Evolutionary conservation across 805 yeast species (phyloP).

Genomic region (Sugiyamaella floridensis): DNA sequence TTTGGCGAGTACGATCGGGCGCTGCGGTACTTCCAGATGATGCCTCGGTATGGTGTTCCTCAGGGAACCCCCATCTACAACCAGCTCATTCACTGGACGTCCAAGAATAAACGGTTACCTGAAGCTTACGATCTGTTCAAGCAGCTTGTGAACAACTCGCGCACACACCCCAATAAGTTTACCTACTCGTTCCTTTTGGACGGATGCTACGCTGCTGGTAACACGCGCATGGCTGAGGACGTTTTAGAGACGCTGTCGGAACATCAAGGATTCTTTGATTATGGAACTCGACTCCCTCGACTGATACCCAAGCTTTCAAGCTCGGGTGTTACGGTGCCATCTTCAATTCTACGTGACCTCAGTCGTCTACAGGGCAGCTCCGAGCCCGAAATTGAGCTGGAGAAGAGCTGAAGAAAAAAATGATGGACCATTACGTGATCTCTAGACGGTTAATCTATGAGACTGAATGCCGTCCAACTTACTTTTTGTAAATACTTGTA

Average conservation of each 20-base stretch:
- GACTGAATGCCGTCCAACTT: too few species aligned
- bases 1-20: slow-evolving; percentile 23
- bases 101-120: slow-evolving; percentile 13
- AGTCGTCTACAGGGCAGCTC: neutral
- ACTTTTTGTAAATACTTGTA: slow-evolving; percentile 2
- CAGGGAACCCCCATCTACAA: slow-evolving; percentile 27
- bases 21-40: slow-evolving; percentile 15
- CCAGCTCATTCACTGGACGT: slow-evolving; percentile 26
- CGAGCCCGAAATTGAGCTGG: slow-evolving; percentile 44
- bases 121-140: slow-evolving; percentile 20
- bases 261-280: slow-evolving; percentile 7
- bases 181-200: slow-evolving; percentile 24
- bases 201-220: slow-evolving; percentile 7
- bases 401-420: too few species aligned
- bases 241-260: slow-evolving; percentile 1
- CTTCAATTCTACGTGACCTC: neutral
- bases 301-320: slow-evolving; percentile 2
- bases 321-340: slow-evolving; percentile 9
- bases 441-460: too few species aligned
- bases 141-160: slow-evolving; percentile 8
- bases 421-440: too few species aligned
- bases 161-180: slow-evolving; percentile 24
- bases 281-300: slow-evolving; percentile 10
- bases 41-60: slow-evolving; percentile 21
- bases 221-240: slow-evolving; percentile 7